Base-by-base conservation (phyloP, 495 filamentous ascomycete species). In the Xylaria palmicola region DNA sequence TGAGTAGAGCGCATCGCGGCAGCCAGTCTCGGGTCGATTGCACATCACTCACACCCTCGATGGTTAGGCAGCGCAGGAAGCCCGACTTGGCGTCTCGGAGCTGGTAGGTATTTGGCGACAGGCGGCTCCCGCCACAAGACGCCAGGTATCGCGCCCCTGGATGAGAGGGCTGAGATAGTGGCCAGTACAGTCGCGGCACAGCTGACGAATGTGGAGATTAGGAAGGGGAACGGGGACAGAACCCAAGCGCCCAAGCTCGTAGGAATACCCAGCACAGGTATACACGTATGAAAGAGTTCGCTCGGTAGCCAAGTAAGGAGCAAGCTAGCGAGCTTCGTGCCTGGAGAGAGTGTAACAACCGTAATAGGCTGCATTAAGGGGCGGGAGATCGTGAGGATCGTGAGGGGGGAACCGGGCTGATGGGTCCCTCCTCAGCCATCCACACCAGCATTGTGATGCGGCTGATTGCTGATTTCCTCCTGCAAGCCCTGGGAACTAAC, bases 401-500 rank as follows among this genome's bases (percentile, higher is more conserved):
- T 36, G 32, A 36, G 22, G 29, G 47, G 9, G 1, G 34, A 41
- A 55, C 36, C 51, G 5, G 20, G 24, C 34, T 12, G 36, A 55
- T 27, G 32, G 49, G 32, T n/a, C 17, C 37, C 49, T 40, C 20
- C 12, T 15, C n/a, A n/a, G n/a, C 26, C 19, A 49, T 10, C 29
- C 26, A 15, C 8, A 20, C 7, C 27, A n/a, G 29, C 12, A 13
- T 51, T 34, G 29, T 51, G 20, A 51, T 51, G 48, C 29, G 48
- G 48, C 48, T 51, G 48, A 15, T 51, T 6, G 48, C 48, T 51
- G 48, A 15, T 51, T 6, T 34, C 17, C 29, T 12, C 48, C 27
- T 51, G 48, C 48, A 51, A 51, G 48, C 48, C 48, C 29, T 32
- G 34, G 34, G 48, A 27, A 29, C 48, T 51, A 32, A 34, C 17